phyloP scores from a whole-genome alignment of 2,329 filamentous ascomycete species.

The Thelonectria rubi region DNA sequence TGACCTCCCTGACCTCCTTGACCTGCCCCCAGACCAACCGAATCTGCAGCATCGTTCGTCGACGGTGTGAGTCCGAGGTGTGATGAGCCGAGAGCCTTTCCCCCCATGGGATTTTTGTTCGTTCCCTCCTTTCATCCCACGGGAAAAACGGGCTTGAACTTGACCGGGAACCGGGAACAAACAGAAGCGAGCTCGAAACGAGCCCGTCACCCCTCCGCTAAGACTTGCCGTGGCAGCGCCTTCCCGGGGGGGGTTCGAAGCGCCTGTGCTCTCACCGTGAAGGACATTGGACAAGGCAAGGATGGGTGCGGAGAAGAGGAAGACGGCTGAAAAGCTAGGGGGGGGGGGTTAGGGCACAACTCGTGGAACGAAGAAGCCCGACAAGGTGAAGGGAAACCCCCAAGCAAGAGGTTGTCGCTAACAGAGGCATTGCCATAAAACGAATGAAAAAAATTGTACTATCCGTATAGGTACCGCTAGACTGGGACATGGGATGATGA shows the following conservation, averaged over 20 bases:
- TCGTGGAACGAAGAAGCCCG: too few species aligned
- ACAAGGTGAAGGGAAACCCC: too few species aligned
- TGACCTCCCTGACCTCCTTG: too few species aligned
- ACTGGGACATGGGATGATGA: background rate
- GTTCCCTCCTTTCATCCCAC: background rate
- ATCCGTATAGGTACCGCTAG: background rate
- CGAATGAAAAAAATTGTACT: too few species aligned
- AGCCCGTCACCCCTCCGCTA: constrained; percentile 5
- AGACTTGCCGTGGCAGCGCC: constrained; percentile 12
- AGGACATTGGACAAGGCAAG: background rate
- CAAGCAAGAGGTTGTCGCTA: background rate
- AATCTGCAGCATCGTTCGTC: too few species aligned
- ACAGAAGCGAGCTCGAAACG: background rate
- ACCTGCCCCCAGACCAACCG: too few species aligned
- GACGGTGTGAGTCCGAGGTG: too few species aligned
- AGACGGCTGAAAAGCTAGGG: background rate
- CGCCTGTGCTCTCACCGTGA: too few species aligned
- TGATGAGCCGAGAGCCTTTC: too few species aligned
- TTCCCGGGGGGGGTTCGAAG: background rate
- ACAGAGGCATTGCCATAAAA: background rate
- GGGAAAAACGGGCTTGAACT: background rate
- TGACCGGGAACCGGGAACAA: background rate
- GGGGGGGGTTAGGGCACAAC: too few species aligned
- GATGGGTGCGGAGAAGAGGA: constrained; percentile 9
- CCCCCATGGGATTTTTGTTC: background rate